A percentile compares a stretch with the other conserved stretches of the same genome.
phyloP scores from a whole-genome alignment of 768 basidiomycete genomes.

The Trametes punicea region DNA sequence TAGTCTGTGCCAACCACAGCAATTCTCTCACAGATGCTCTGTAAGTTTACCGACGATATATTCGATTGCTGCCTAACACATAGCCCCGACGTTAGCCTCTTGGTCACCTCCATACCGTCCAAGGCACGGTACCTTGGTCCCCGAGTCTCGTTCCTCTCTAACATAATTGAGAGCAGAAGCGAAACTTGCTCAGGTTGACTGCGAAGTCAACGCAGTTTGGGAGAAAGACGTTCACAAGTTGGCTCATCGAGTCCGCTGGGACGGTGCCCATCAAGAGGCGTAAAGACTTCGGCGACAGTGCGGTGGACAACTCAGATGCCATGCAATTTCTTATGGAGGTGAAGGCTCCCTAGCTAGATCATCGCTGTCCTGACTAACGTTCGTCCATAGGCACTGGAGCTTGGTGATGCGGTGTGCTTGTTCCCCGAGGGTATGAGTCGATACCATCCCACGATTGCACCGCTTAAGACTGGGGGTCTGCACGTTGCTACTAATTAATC shows the following conservation, averaged over 20 bases:
- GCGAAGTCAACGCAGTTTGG: constrained; percentile 89
- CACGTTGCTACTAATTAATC: background rate
- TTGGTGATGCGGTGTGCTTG: constrained; percentile 75
- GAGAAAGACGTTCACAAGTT: constrained; percentile 77
- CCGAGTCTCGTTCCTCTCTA: background rate
- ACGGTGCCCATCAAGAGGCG: constrained; percentile 79
- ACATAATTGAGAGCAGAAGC: constrained; percentile 42
- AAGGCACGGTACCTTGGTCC: constrained; percentile 38
- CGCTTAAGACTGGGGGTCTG: constrained; percentile 82
- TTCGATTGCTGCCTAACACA: background rate
- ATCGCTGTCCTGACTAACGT: background rate
- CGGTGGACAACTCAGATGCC: constrained; percentile 60
- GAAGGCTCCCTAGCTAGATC: constrained; percentile 9
- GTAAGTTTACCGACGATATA: constrained; percentile 40
- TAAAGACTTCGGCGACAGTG: constrained; percentile 59
- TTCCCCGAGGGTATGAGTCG: constrained; percentile 88
- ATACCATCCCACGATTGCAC: constrained; percentile 84
- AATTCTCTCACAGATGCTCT: constrained; percentile 86
- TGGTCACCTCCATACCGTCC: constrained; percentile 71
- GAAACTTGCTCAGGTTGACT: constrained; percentile 79
- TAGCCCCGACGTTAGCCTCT: constrained; percentile 43
- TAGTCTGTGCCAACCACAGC: constrained; percentile 83
- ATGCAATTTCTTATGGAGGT: constrained; percentile 73
- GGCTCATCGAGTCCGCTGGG: constrained; percentile 87
- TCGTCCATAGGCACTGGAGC: constrained; percentile 58